Conservation (phyloP, 805 yeast species). For the Cyberlindnera euphorbiiphila region DNA sequence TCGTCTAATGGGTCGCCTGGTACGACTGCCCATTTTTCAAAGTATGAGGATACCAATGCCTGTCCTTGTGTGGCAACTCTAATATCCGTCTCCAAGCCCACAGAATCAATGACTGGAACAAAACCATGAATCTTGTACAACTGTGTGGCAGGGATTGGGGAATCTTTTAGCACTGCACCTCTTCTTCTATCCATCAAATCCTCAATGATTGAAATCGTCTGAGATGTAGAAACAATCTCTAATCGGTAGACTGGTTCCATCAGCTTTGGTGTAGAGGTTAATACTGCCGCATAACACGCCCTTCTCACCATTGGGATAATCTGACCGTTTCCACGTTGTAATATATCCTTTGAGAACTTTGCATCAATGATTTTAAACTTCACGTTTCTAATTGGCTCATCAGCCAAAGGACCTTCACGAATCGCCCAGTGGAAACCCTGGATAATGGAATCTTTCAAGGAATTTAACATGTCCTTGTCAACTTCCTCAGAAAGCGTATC, state of each 20-base stretch:
- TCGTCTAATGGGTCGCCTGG: conserved; percentile 91
- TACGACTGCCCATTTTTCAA: conserved; percentile 69
- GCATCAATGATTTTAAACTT: conserved; percentile 69
- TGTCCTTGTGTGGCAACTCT: conserved; percentile 74
- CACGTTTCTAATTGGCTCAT: conserved; percentile 69
- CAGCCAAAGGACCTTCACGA: conserved; percentile 89
- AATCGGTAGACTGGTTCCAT: conserved; percentile 78
- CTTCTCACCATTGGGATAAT: conserved; percentile 77
- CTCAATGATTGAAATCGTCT: conserved; percentile 46
- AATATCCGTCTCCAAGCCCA: conserved; percentile 86
- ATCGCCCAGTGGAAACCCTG: conserved; percentile 85
- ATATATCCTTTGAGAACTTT: conserved; percentile 42
- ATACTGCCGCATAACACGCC: conserved; percentile 77
- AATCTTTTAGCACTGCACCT: conserved; percentile 50
- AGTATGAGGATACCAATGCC: conserved; percentile 63
- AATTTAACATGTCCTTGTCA: conserved; percentile 45
- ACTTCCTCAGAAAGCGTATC: conserved; percentile 75
- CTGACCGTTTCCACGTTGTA: conserved; percentile 59
- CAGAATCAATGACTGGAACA: conserved; percentile 85
- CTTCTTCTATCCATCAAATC: conserved; percentile 58
- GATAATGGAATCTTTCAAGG: conserved; percentile 50
- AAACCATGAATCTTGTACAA: conserved; percentile 56
- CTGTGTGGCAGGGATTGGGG: conserved; percentile 70
- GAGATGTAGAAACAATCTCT: conserved; percentile 50
- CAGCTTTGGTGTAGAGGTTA: conserved; percentile 73